These are phyloP conservation scores for Fusarium bulbicola DNA, from an alignment of 2,329 filamentous ascomycete species.

Conservation along the genomic window DNA sequence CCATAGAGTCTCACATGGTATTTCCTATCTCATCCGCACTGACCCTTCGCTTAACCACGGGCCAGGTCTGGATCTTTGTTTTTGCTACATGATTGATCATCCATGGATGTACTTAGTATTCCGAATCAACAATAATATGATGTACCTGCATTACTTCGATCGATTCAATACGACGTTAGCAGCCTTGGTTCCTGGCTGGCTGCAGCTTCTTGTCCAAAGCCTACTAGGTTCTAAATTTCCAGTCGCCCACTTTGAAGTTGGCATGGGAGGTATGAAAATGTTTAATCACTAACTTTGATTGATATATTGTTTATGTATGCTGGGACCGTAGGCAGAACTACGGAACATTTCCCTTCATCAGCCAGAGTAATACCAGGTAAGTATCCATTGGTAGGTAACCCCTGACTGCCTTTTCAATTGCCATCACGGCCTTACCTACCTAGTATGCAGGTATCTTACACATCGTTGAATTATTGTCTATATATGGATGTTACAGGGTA, in stretches of 20 bases:
- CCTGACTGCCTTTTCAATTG: not conserved
- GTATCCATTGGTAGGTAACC: not conserved
- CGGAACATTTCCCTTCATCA: not conserved
- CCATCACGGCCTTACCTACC: not conserved
- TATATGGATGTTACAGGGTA: not conserved
- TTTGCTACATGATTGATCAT: not conserved
- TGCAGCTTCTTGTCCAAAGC: not conserved
- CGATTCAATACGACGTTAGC: constrained; percentile 18
- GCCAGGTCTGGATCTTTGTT: constrained; percentile 8
- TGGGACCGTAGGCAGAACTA: not conserved
- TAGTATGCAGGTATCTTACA: not conserved
- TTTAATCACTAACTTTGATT: not conserved
- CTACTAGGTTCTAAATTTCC: not conserved
- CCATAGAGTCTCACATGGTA: constrained; percentile 1
- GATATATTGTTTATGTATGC: not conserved
- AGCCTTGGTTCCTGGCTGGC: constrained; percentile 11
- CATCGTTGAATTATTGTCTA: not conserved
- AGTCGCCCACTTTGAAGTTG: not conserved
- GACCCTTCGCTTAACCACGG: constrained; percentile 4
- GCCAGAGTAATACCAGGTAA: not conserved
- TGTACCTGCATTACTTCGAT: constrained; percentile 17
- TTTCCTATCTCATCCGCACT: constrained; percentile 9
- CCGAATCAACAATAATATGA: constrained; percentile 7
- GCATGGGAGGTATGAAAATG: not conserved
- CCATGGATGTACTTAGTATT: not conserved